A percentile compares a stretch with the other conserved stretches of the same genome.
Conservation (phyloP, 2,329 filamentous ascomycete species). For the Alternaria rosae region DNA sequence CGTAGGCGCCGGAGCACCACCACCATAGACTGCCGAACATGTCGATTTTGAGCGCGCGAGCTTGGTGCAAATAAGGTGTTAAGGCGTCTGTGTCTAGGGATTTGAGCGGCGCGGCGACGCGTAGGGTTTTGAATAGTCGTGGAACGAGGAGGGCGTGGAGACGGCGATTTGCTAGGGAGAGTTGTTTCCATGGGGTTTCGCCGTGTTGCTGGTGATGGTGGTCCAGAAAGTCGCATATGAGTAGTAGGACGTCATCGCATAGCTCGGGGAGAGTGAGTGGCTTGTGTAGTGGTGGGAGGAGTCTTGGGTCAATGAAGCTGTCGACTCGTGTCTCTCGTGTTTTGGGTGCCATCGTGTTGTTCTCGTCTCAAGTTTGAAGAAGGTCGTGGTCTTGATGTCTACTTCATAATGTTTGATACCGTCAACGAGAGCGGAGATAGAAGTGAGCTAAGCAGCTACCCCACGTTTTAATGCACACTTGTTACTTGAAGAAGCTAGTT, state of each 20-base stretch:
- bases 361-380: not conserved
- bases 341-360: not conserved
- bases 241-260: constrained; percentile 25
- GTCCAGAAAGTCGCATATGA: constrained; percentile 21
- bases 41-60: constrained; percentile 20
- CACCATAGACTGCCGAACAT: constrained; percentile 29
- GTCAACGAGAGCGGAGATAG: not conserved
- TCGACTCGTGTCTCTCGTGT: not conserved
- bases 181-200: constrained; percentile 11
- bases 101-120: constrained; percentile 23
- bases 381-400: not conserved
- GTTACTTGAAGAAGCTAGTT: not conserved
- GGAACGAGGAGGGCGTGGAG: constrained; percentile 17
- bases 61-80: constrained; percentile 1
- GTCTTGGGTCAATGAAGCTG: not conserved
- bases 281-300: not conserved
- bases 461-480: constrained; percentile 4
- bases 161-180: constrained; percentile 18
- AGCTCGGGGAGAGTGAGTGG: constrained; percentile 13
- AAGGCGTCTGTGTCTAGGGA: constrained; percentile 10
- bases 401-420: not conserved
- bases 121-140: constrained; percentile 19
- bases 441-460: not conserved
- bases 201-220: not conserved
- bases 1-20: constrained; percentile 26